Base-by-base conservation (phyloP, 2,329 filamentous ascomycete species). In the Colletotrichum eremochloae region DNA sequence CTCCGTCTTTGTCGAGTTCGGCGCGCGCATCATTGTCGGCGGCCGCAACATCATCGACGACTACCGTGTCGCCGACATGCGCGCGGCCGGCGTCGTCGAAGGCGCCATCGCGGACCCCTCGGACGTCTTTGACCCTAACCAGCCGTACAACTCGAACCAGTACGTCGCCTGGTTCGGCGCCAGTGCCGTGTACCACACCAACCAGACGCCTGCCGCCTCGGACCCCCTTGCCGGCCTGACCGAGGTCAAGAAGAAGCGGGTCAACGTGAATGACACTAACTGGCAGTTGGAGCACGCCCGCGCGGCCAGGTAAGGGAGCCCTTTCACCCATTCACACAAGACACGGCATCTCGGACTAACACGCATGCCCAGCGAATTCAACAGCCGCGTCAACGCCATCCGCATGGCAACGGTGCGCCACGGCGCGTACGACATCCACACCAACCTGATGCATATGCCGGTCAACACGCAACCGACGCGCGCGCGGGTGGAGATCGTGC, bases 161-260 rank as follows among this genome's bases (percentile, higher is more conserved):
- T 99, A 98, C 79, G 96, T 99, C 38, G 96, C 96, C 38, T 99
- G 96, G 96, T 95, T 97, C 80, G 96, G 96, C 62, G 96, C 96
- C 60, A 98, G 96, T 81, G 92, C 94, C 50, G 96, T 99, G 33
- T 99, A 99, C 80, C 95, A 98, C 80, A 94, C 93, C 15, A 92
- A 91, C 68, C 70, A 72, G 33, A 89, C 88, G 1, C 94, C 94
- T 1, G 91, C 92, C 31, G 90, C 94, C n/a, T 94, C 94, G 2
- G 86, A 92, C 70, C 91, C 90, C 42, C 91, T 87, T 72, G 66
- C 68, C n/a, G 93, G 93, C 69, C 97, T 97, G 82, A 86, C 90
- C 9, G 93, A 95, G 76, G 88, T 89, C 74, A 97, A 97, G 85
- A 94, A 94, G 85, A 89, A 93, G 76, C 93, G 93, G 77, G 93